These are phyloP conservation scores for Cucurbita ficifolia DNA, from an alignment of 306 rosid species.

Conservation along the genomic window DNA sequence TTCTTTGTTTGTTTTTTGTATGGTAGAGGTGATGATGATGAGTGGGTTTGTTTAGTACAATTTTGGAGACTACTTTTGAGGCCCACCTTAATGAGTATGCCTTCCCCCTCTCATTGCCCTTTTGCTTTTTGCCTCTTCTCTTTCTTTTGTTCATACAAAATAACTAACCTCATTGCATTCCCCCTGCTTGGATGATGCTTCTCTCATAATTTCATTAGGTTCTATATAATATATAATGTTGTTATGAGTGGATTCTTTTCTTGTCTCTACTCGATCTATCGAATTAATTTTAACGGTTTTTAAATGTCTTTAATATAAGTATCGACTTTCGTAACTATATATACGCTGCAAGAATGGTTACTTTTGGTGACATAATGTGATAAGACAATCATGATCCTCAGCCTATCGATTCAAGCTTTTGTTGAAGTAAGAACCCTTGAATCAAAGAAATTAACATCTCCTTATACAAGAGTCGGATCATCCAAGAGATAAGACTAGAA, in stretches of 20 bases:
- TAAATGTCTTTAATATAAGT: background rate
- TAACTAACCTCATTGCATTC: background rate
- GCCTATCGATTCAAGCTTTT: no score
- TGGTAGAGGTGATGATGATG: background rate
- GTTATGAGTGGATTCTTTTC: background rate
- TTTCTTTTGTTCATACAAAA: background rate
- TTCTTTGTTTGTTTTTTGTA: no score
- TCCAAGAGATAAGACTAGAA: no score
- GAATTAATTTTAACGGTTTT: background rate
- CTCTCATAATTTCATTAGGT: background rate
- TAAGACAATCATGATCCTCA: no score
- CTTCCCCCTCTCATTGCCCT: background rate
- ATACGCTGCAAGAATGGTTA: background rate
- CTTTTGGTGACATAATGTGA: background rate
- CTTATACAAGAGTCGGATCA: no score
- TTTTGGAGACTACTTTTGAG: background rate
- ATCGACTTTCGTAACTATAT: background rate
- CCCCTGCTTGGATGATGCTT: background rate
- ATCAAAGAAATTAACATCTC: no score
- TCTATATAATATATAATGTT: no score
- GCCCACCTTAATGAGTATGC: conserved; percentile 6
- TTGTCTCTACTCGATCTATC: background rate
- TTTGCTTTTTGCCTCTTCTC: background rate
- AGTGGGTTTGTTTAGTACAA: background rate
- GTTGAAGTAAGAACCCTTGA: no score